Evolutionary conservation across 2,329 filamentous ascomycete genomes (phyloP), one percentile per base, ranked within the genome.

Genomic region (Calonectria pseudoturangicola): DNA sequence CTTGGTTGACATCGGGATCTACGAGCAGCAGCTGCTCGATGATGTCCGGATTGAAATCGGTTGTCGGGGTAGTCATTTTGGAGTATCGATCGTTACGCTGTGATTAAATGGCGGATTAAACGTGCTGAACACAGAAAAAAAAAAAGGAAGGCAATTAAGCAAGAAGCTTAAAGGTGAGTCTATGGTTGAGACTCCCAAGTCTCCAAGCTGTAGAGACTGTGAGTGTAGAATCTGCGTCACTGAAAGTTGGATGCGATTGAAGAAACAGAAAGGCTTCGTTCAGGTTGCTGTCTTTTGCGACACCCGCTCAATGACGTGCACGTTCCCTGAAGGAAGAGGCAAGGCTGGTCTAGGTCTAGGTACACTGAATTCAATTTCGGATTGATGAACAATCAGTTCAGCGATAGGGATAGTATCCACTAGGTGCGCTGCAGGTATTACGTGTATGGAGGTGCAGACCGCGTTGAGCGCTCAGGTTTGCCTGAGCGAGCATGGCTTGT

Each of bases 1-100:
- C 51, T 33, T 68, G 66, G 43, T 47, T 41, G 66, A 68, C 54
- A 51, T 62, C 54, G 6, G 66, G 51, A 62, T 68, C 66, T 16
- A 62, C 66, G 54, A 68, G 66, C 66, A 68, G 25, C 13, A 68
- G 66, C 66, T 68, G 66, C 66, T 68, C 66, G 30, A 68, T 60
- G 18, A 68, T 68, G 43, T 62, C 54, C 28, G 66, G 54, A 43
- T 50, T 50, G 56, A 62, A 68, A 62, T 68, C 66, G 41, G 66
- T 28, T 12, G 28, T 68, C 47, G 54, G 28, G 28, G 30, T 62
- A 8, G 30, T 41, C 66, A 68, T 68, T 62, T 58, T 41, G 33
- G 54, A 18, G 16, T 41, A 41, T 39, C 54, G n/a, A 60, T 60
- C 54, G 54, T 33, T 18, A 36, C 51, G 63, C 30, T 66, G 63